A percentile compares a stretch with the other conserved stretches of the same genome.
Evolutionary conservation across 2,329 filamentous ascomycete genomes (phyloP).

Genomic region (Chrysosporium queenslandicum): DNA sequence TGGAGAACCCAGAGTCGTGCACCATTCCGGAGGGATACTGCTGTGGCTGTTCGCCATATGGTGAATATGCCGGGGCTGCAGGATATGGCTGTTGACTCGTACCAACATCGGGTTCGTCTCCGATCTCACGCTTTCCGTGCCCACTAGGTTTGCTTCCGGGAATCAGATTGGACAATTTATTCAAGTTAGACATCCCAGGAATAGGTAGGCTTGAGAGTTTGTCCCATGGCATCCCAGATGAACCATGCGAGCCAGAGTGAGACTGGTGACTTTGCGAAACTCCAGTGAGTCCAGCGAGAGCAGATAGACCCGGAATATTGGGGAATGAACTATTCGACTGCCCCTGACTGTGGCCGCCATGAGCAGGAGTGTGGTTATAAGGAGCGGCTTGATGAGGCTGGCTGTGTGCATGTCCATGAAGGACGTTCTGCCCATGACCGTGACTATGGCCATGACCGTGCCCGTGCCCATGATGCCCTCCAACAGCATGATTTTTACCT

Average conservation of each 20-base stretch:
- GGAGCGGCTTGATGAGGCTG: background rate
- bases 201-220: constrained; percentile 29
- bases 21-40: background rate
- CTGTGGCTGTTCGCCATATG: constrained; percentile 12
- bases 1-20: constrained; percentile 12
- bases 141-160: background rate
- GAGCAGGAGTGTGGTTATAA: background rate
- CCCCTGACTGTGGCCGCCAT: constrained; percentile 13
- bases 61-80: background rate
- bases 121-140: constrained; percentile 2
- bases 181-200: constrained; percentile 31
- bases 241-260: constrained; percentile 21
- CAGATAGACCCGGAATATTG: constrained; percentile 15
- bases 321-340: constrained; percentile 27
- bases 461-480: constrained; percentile 15
- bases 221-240: constrained; percentile 25
- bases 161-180: constrained; percentile 28
- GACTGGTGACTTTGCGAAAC: constrained; percentile 17
- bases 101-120: background rate
- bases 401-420: background rate
- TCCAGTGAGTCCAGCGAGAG: constrained; percentile 13
- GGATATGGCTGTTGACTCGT: background rate
- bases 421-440: background rate
- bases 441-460: constrained; percentile 20
- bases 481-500: constrained; percentile 63